These are phyloP conservation scores for Pseudogymnoascus verrucosus DNA, from an alignment of 2,329 filamentous ascomycete species.

Conservation along the genomic window DNA sequence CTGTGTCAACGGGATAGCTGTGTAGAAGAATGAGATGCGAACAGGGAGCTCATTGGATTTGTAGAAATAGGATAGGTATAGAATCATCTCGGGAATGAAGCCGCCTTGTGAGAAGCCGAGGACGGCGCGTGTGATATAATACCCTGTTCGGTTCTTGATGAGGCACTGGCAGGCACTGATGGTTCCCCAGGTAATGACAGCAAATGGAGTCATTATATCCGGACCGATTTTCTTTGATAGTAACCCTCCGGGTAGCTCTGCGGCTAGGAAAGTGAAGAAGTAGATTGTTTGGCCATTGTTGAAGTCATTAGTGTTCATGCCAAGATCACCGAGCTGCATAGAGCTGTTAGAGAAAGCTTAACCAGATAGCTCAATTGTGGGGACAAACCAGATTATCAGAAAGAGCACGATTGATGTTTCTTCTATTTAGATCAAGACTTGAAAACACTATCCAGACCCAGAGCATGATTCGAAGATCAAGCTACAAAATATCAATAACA, in stretches of 20 bases:
- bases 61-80: constrained; percentile 17
- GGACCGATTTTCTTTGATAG: constrained; percentile 47
- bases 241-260: constrained; percentile 53
- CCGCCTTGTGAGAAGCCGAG: constrained; percentile 15
- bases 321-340: constrained; percentile 37
- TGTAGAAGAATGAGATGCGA: constrained; percentile 16
- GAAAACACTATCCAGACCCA: constrained; percentile 31
- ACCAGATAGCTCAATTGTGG: background rate
- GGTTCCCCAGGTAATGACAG: constrained; percentile 41
- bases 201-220: constrained; percentile 41
- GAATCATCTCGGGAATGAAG: constrained; percentile 18
- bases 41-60: constrained; percentile 15
- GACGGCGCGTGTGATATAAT: constrained; percentile 10
- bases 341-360: constrained; percentile 53
- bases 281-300: constrained; percentile 47
- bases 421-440: constrained; percentile 29
- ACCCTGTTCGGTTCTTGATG: constrained; percentile 20
- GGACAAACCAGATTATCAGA: constrained; percentile 32
- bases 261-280: constrained; percentile 42
- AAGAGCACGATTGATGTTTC: constrained; percentile 27
- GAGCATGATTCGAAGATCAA: background rate
- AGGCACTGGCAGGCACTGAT: constrained; percentile 37
- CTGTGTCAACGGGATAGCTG: background rate
- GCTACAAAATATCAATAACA: background rate
- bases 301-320: constrained; percentile 36